Evolutionary conservation across 495 filamentous ascomycete genomes (phyloP).

Genomic region (Hypoxylon lienhwacheense): DNA sequence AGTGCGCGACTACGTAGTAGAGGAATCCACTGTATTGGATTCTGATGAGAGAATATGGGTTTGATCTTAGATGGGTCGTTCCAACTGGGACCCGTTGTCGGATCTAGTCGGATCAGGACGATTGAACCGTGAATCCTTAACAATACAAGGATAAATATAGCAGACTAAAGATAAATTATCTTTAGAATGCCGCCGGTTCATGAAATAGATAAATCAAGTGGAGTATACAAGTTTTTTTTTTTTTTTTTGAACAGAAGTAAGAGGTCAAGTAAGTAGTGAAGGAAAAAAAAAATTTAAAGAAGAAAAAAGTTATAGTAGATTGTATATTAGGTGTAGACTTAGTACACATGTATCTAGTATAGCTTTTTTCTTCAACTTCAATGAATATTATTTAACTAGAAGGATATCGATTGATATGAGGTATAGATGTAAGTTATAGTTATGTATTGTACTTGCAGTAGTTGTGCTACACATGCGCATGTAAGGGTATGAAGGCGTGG

Average conservation of each 20-base stretch:
- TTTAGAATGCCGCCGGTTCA: too few relatives aligned
- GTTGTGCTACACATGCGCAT: neutral
- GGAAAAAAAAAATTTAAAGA: conserved; percentile 9
- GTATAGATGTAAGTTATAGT: neutral
- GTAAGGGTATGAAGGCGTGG: conserved; percentile 6
- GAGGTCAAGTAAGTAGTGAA: conserved; percentile 1
- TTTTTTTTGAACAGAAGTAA: neutral
- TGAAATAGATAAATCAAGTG: too few relatives aligned
- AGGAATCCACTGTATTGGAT: conserved; percentile 23
- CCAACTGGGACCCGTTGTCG: conserved; percentile 7
- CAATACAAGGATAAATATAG: conserved; percentile 15
- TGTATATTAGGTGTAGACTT: too few relatives aligned
- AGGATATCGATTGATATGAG: too few relatives aligned
- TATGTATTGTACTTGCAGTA: neutral
- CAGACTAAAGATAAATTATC: neutral
- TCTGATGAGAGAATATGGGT: conserved; percentile 15
- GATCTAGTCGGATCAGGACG: conserved; percentile 16
- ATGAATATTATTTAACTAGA: too few relatives aligned
- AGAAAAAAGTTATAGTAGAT: conserved; percentile 7
- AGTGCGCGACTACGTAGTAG: conserved; percentile 19
- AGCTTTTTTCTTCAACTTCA: conserved; percentile 17
- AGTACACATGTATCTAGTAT: too few relatives aligned
- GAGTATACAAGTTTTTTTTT: too few relatives aligned
- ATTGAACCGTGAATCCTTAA: too few relatives aligned
- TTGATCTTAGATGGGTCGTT: conserved; percentile 17